These are phyloP conservation scores for Trichoderma semiorbis DNA, from an alignment of 2,329 filamentous ascomycete genomes.

Conservation along the genomic window DNA sequence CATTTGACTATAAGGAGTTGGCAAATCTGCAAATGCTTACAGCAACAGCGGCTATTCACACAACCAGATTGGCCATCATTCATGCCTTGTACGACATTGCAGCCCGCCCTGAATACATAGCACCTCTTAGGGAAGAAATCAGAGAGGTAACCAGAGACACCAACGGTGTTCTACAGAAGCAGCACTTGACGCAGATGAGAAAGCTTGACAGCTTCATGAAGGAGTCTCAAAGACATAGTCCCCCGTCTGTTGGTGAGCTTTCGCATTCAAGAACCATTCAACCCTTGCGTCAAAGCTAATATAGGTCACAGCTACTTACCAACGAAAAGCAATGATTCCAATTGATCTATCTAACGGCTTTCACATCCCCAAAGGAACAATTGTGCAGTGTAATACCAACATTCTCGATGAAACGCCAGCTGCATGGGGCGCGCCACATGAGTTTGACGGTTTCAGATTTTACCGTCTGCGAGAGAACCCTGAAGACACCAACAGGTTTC, in stretches of 20 bases:
- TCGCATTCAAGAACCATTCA: fast-evolving
- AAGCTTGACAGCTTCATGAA: conserved; percentile 50
- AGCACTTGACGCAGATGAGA: conserved; percentile 30
- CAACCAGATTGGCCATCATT: conserved; percentile 32
- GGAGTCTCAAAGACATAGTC: conserved; percentile 27
- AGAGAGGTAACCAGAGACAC: neutral
- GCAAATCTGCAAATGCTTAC: conserved; percentile 43
- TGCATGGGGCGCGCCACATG: conserved; percentile 25
- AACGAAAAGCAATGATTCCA: conserved; percentile 42
- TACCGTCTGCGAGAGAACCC: conserved; percentile 36
- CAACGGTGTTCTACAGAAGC: neutral
- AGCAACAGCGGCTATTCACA: conserved; percentile 44
- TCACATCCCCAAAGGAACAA: conserved; percentile 40
- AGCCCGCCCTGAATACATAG: conserved; percentile 37
- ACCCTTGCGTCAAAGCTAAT: neutral
- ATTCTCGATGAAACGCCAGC: neutral
- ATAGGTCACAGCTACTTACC: neutral
- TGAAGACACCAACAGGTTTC: conserved; percentile 29
- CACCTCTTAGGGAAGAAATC: conserved; percentile 5
- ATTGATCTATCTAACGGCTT: conserved; percentile 45
- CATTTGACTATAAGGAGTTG: conserved; percentile 25
- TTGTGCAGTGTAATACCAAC: conserved; percentile 26
- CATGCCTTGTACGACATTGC: conserved; percentile 45
- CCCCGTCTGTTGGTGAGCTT: neutral
- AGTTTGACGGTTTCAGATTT: conserved; percentile 47